Evolutionary conservation across 306 rosid species (phyloP), one percentile per base, ranked within the genome.

Genomic region (Fragaria iinumae): DNA sequence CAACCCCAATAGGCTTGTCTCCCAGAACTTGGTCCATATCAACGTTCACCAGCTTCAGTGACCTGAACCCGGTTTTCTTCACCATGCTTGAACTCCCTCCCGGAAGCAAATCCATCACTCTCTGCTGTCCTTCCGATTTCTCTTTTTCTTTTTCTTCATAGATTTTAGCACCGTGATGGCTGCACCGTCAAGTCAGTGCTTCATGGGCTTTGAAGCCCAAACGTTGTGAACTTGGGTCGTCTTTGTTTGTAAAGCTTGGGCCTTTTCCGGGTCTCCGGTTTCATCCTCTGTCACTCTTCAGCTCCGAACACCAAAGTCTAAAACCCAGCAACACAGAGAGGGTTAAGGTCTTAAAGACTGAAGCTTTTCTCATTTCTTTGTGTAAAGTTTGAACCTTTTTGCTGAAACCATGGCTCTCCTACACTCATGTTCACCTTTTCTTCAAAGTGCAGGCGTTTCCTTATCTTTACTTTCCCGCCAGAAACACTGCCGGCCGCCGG

Each of bases 51-150:
- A 90, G 85, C 86, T 94, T 94, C 75, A 94, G 82, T 2, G 98
- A 94, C 93, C 96, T 84, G 87, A 94, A 94, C 9, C 97, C 87
- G 29, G 85, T 92, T 76, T 94, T 94, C 93, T 83, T 86, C 14
- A 83, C 83, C 83, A 91, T 85, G 82, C 80, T 86, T 25, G 94
- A 71, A 65, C 71, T 79, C 76, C 83, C 92, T 1, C 83, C 82
- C 11, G 96, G 93, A 81, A 94, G 93, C 74, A 92, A 88, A 88
- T 92, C 91, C 97, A 92, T 91, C 48, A 3, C 32, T 45, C 55
- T 20, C 56, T 4, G 16, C 53, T 45, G 20, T 20, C 49, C 8
- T 38, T 38, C 23, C 29, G 76, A 55, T 38, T 73, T 39, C 67
- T 36, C 14, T 56, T 14, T 13, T 3, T 56, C 20, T 8, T n/a